Base-by-base conservation (phyloP, 805 yeast species). In the Sungouiozyma intestinalis region DNA sequence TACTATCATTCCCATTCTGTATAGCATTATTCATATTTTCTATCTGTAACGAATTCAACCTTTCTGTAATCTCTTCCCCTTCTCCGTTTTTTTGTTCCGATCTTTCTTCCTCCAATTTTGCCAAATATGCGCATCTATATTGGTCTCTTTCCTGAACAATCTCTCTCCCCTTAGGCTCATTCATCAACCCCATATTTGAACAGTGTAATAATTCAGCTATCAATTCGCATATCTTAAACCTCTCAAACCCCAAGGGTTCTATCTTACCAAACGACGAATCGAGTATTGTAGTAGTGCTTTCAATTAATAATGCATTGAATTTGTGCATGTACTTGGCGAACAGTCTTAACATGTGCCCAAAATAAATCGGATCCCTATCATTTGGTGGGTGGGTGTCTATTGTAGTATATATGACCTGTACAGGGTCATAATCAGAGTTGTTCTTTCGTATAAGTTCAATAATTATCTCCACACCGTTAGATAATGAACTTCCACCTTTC, bases 191-290 rank as follows among this genome's bases (percentile, higher is more conserved):
- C 95, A 92, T 92, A 63, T 92, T 92, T 9, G 96, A 86, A 58
- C 98, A 92, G 63, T 92, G 98, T 40, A 92, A 68, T 36, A 92
- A 69, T 57, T 92, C 98, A 0, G 98, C 98, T 36, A 90, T 79
- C 35, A 92, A 70, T 64, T 92, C 98, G 52, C 96, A 83, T 16
- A 92, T 75, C 54, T 90, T 85, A 65, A 92, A 92, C 50, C 94
- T 73, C 53, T 92, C 95, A 62, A 92, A 85, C 1, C 98, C 98
- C 20, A 92, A 66, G 1, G 92, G 88, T 57, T 82, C 85, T 46
- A 84, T 79, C 16, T 65, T 64, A 58, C 73, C 66, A 72, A 69
- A 50, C 51, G 73, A 69, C 2, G 72, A 67, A 35, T 64, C 64
- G 31, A 67, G 56, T 36, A 65, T 62, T 19, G 62, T 55, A 14